phyloP scores from a whole-genome alignment of 139 green algal species.

The Chlorella sorokiniana region DNA sequence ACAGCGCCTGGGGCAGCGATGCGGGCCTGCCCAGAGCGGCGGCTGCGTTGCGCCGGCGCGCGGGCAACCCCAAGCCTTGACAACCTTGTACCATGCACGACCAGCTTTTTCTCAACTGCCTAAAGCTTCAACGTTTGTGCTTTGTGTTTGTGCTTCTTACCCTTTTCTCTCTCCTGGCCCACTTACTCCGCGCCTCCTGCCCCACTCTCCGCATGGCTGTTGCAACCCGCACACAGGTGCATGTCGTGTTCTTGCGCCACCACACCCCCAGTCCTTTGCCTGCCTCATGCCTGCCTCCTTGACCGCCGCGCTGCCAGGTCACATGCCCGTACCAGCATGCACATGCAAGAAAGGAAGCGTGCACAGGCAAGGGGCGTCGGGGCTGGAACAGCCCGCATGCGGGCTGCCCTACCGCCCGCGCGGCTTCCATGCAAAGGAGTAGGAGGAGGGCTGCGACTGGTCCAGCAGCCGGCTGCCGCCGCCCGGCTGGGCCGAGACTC shows the following conservation, averaged over 20 bases:
- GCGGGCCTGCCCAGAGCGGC: neutral
- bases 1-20: conserved; percentile 27
- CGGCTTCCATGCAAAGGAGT: conserved; percentile 27
- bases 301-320: too few relatives aligned
- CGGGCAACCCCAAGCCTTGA: neutral
- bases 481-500: conserved; percentile 7
- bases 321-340: neutral
- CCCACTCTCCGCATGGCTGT: too few relatives aligned
- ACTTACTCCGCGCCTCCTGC: too few relatives aligned
- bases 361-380: neutral
- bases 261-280: too few relatives aligned
- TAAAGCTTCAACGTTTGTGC: neutral
- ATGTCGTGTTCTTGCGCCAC: neutral
- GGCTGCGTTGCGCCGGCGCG: neutral
- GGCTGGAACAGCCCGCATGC: neutral
- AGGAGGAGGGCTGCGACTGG: neutral
- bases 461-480: neutral
- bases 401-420: neutral
- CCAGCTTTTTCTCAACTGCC: neutral
- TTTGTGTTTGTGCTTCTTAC: neutral
- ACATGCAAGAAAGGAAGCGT: neutral
- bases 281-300: too few relatives aligned
- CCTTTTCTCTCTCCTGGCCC: neutral
- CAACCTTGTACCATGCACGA: neutral
- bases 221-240: neutral